phyloP scores from a whole-genome alignment of 805 yeast species.

The Pichia insulana region DNA sequence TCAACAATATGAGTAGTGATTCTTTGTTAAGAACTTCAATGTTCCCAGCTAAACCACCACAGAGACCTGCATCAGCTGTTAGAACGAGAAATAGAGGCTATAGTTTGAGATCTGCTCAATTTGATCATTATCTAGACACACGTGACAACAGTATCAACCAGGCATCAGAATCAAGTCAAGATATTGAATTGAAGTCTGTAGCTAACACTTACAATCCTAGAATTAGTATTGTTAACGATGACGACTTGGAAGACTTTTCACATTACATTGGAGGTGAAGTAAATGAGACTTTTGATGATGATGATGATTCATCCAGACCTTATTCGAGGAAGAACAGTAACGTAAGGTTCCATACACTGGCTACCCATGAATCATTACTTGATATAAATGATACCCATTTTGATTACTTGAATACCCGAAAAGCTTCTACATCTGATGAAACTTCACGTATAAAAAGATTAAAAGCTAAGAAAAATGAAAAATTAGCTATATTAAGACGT shows the following conservation, averaged over 20 bases:
- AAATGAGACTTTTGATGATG: neutral
- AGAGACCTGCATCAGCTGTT: slow-evolving; percentile 17
- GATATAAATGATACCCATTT: slow-evolving; percentile 1
- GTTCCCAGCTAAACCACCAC: slow-evolving; percentile 5
- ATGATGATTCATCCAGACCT: neutral
- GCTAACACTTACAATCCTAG: slow-evolving; percentile 23
- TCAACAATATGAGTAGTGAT: neutral
- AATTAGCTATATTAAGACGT: neutral
- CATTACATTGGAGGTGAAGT: slow-evolving; percentile 6
- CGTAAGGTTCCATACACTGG: slow-evolving; percentile 5
- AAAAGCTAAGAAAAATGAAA: neutral
- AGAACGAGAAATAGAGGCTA: slow-evolving; percentile 51
- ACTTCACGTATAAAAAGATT: too few relatives aligned
- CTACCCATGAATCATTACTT: slow-evolving; percentile 19
- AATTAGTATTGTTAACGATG: slow-evolving; percentile 8
- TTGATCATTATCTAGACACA: slow-evolving; percentile 19
- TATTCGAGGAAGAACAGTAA: neutral
- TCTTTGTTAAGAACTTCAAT: neutral
- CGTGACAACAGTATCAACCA: neutral
- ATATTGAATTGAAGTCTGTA: slow-evolving; percentile 28
- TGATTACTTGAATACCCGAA: neutral
- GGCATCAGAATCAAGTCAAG: slow-evolving; percentile 11
- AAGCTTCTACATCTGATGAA: neutral
- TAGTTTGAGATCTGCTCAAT: slow-evolving; percentile 50
- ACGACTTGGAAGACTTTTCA: slow-evolving; percentile 5